Conservation (phyloP, 140 eudicot genomes). For the Erigeron philadelphicus region DNA sequence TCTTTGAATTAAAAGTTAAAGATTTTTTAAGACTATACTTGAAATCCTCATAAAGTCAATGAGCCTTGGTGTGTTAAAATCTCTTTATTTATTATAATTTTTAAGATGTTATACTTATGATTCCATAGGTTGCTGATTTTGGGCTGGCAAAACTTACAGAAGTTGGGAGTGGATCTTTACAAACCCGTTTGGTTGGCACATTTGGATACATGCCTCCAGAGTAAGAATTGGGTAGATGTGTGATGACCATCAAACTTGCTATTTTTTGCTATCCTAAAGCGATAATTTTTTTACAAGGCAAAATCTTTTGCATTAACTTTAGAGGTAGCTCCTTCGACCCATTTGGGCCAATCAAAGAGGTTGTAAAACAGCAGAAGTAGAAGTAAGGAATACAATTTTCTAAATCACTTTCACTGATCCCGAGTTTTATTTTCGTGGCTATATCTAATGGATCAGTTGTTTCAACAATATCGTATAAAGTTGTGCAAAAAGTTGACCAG, state of each 20-base stretch:
- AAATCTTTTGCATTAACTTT: too few relatives aligned
- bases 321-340: too few relatives aligned
- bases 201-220: constrained; percentile 98
- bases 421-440: too few relatives aligned
- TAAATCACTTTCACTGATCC: too few relatives aligned
- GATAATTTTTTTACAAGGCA: neutral
- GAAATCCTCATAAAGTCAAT: neutral
- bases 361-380: too few relatives aligned
- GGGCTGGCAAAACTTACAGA: constrained; percentile 83
- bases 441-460: too few relatives aligned
- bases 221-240: constrained; percentile 37
- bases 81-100: neutral
- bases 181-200: constrained; percentile 78
- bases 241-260: neutral
- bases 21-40: neutral
- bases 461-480: too few relatives aligned
- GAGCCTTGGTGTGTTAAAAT: neutral
- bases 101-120: constrained; percentile 10
- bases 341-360: too few relatives aligned
- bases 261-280: neutral
- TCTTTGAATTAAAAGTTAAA: neutral
- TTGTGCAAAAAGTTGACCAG: too few relatives aligned
- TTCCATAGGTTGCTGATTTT: constrained; percentile 88
- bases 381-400: too few relatives aligned
- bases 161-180: constrained; percentile 66